Base-by-base conservation (phyloP, 768 basidiomycete species). In the Tremella mesenterica region DNA sequence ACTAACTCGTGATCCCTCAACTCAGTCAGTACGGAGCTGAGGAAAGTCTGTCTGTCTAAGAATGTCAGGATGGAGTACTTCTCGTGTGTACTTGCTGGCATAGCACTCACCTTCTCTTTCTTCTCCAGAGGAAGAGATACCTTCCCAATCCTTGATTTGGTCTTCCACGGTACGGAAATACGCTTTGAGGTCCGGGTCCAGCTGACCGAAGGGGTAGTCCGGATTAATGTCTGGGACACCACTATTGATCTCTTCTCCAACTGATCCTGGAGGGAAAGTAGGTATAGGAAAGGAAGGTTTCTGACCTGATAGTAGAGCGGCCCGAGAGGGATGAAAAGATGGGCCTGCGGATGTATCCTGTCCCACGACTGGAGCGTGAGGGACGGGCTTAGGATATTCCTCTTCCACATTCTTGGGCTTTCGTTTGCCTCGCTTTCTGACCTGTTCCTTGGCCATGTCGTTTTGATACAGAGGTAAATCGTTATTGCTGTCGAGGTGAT, bases 81-180 rank as follows among this genome's bases (percentile, higher is more conserved):
- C 56, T 20, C 23, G 27, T 20, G 4, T 12, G 14, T 21, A n/a
- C n/a, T n/a, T n/a, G n/a, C n/a, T n/a, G n/a, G n/a, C n/a, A n/a
- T n/a, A n/a, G n/a, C 4, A 59, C 64, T 61, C 25, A 73, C 70
- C 65, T 31, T 76, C 77, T 38, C 79, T 75, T 21, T 75, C 78
- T n/a, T 76, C 71, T 2, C 76, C 74, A 18, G 53, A 57, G 2
- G 58, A 59, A 21, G 16, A 31, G 25, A 63, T 53, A 72, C 75
- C 49, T 82, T 81, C 86, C 88, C 91, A 96, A 59, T 85, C 83
- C 44, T 82, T 83, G 34, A 95, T 83, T 68, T 91, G 88, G 28
- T 83, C 77, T 58, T 95, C 88, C 10, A 93, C 88, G 1, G 83
- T 88, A 41, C 85, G 76, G 64, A 95, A 93, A 74, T 96, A 96